phyloP scores from a whole-genome alignment of 2,329 filamentous ascomycete species.

The Aspergillus aculeatinus region DNA sequence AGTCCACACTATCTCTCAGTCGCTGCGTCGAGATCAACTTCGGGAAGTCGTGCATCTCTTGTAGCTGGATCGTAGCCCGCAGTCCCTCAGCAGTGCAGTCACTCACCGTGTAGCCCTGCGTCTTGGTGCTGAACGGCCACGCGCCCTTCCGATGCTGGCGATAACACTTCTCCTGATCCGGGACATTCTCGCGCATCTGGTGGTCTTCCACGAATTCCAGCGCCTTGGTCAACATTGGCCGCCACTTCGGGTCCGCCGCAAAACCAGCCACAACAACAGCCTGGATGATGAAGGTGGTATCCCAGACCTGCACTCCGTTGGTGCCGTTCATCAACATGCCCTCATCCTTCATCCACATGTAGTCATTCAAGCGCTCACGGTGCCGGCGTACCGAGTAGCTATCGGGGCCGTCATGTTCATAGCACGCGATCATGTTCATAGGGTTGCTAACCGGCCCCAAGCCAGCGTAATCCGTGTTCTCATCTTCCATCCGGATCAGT shows the following conservation, averaged over 20 bases:
- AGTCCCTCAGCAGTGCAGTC: conserved; percentile 92
- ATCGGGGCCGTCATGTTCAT: conserved; percentile 77
- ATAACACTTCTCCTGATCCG: conserved; percentile 77
- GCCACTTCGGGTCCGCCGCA: conserved; percentile 73
- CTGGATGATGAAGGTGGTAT: conserved; percentile 87
- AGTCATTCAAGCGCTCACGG: conserved; percentile 78
- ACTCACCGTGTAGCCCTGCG: conserved; percentile 91
- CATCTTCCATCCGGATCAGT: conserved; percentile 85
- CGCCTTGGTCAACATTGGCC: conserved; percentile 77
- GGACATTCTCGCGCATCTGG: conserved; percentile 81
- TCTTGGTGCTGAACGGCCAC: conserved; percentile 92
- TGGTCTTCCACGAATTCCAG: conserved; percentile 85
- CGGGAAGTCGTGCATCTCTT: conserved; percentile 74
- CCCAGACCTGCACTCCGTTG: conserved; percentile 97
- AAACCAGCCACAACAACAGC: conserved; percentile 76
- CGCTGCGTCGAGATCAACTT: conserved; percentile 71
- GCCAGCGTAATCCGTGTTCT: conserved; percentile 83
- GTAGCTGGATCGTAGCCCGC: conserved; percentile 80
- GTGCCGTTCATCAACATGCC: conserved; percentile 95
- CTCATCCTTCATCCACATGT: conserved; percentile 85
- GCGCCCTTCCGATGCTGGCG: conserved; percentile 88
- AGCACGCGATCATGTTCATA: conserved; percentile 87
- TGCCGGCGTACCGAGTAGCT: conserved; percentile 71
- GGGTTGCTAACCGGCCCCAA: conserved; percentile 86
- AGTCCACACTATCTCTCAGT: conserved; percentile 85